Evolutionary conservation across 768 basidiomycete species (phyloP).

Genomic region (Strobilomyces confusus): DNA sequence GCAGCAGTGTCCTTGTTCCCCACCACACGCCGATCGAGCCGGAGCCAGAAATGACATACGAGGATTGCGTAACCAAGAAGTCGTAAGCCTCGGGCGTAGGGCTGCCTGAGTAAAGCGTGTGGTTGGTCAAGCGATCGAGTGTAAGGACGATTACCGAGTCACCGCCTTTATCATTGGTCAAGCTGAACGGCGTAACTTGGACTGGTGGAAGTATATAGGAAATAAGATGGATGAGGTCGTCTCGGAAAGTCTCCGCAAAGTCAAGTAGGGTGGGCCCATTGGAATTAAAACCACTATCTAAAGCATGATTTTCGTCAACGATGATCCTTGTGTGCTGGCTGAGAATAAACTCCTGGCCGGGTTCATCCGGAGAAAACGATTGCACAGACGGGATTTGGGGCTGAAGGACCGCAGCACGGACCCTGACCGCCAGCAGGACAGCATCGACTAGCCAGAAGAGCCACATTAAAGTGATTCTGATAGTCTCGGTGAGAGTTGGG

Average conservation of each 20-base stretch:
- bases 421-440: neutral
- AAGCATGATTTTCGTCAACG: constrained; percentile 32
- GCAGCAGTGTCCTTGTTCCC: constrained; percentile 42
- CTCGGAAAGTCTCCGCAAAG: constrained; percentile 37
- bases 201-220: constrained; percentile 26
- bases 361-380: constrained; percentile 25
- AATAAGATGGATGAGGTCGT: constrained; percentile 32
- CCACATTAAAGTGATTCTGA: neutral
- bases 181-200: constrained; percentile 14
- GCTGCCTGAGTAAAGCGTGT: constrained; percentile 35
- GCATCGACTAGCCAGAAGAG: neutral
- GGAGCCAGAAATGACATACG: constrained; percentile 33
- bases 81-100: constrained; percentile 39
- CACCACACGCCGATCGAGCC: constrained; percentile 39
- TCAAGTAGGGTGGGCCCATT: constrained; percentile 31
- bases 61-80: constrained; percentile 27
- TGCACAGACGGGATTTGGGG: constrained; percentile 39
- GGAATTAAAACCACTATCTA: neutral
- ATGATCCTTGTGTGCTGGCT: constrained; percentile 30
- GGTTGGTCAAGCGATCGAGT: constrained; percentile 22
- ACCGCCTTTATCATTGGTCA: neutral
- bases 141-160: constrained; percentile 31
- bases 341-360: constrained; percentile 29
- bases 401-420: constrained; percentile 4
- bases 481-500: neutral